Percentiles rank a stretch among this genome's conserved stretches.
Evolutionary conservation across 179 eudicot species (phyloP).

Genomic region (Beta macrorhiza): DNA sequence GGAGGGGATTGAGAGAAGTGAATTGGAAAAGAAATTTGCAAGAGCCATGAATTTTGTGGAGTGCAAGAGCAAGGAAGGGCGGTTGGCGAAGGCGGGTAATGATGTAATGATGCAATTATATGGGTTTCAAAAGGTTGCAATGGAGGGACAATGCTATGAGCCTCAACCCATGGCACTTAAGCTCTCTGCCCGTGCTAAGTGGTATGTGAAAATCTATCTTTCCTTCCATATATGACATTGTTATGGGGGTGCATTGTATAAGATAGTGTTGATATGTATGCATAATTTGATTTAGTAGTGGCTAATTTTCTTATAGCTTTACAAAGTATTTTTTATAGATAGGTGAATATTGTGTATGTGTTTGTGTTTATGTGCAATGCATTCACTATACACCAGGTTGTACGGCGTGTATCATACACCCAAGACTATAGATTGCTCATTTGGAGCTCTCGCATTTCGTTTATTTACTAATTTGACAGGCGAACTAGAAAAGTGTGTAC

Average conservation of each 20-base stretch:
- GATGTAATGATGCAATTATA: slow-evolving; percentile 62
- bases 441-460: background rate
- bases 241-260: background rate
- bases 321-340: too few species aligned
- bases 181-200: slow-evolving; percentile 62
- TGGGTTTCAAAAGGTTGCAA: slow-evolving; percentile 61
- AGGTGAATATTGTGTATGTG: background rate
- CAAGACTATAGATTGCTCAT: too few species aligned
- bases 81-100: slow-evolving; percentile 31
- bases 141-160: slow-evolving; percentile 67
- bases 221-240: background rate
- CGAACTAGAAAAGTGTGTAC: too few species aligned
- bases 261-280: background rate
- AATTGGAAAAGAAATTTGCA: slow-evolving; percentile 58
- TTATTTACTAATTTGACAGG: too few species aligned
- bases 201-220: slow-evolving; percentile 43
- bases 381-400: too few species aligned
- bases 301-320: background rate
- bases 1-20: slow-evolving; percentile 82
- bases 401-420: too few species aligned
- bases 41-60: slow-evolving; percentile 47
- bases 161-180: slow-evolving; percentile 70
- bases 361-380: background rate
- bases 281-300: background rate
- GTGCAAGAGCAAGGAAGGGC: slow-evolving; percentile 31